These are phyloP conservation scores for Cyclocybe cylindracea DNA, from an alignment of 768 basidiomycete species.

Conservation along the genomic window DNA sequence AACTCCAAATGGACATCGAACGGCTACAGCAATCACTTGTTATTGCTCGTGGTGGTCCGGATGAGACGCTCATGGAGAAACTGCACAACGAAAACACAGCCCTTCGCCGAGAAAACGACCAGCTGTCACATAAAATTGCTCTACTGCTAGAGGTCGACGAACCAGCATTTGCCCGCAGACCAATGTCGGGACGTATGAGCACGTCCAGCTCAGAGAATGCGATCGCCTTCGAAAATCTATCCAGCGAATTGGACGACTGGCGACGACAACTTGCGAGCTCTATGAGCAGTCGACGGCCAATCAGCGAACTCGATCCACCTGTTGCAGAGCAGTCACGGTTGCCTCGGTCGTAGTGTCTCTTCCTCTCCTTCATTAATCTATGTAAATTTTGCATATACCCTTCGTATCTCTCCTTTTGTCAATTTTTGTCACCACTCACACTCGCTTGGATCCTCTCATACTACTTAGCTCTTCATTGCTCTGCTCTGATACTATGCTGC, in stretches of 20 bases:
- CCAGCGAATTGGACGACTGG: slow-evolving; percentile 85
- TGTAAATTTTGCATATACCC: slow-evolving; percentile 54
- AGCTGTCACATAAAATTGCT: slow-evolving; percentile 89
- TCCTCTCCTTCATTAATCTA: slow-evolving; percentile 29
- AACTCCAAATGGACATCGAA: slow-evolving; percentile 80
- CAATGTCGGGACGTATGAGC: slow-evolving; percentile 68
- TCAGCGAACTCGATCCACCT: slow-evolving; percentile 72
- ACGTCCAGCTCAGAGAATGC: slow-evolving; percentile 84
- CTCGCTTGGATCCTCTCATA: slow-evolving; percentile 55
- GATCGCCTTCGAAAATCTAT: slow-evolving; percentile 73
- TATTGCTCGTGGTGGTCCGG: slow-evolving; percentile 73
- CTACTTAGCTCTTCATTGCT: slow-evolving; percentile 29
- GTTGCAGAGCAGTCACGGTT: slow-evolving; percentile 63
- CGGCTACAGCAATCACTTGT: slow-evolving; percentile 71
- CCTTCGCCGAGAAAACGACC: slow-evolving; percentile 84
- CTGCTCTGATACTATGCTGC: slow-evolving; percentile 27
- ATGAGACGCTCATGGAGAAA: slow-evolving; percentile 78
- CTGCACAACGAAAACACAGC: slow-evolving; percentile 79
- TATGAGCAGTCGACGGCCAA: slow-evolving; percentile 69
- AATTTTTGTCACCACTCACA: slow-evolving; percentile 34
- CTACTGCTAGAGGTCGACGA: slow-evolving; percentile 87
- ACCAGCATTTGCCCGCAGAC: slow-evolving; percentile 64
- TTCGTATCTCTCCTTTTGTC: slow-evolving; percentile 27
- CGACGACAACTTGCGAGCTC: slow-evolving; percentile 81
- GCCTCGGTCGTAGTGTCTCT: slow-evolving; percentile 45